phyloP scores from a whole-genome alignment of 2,329 filamentous ascomycete species.

The Pseudogymnoascus sp. region DNA sequence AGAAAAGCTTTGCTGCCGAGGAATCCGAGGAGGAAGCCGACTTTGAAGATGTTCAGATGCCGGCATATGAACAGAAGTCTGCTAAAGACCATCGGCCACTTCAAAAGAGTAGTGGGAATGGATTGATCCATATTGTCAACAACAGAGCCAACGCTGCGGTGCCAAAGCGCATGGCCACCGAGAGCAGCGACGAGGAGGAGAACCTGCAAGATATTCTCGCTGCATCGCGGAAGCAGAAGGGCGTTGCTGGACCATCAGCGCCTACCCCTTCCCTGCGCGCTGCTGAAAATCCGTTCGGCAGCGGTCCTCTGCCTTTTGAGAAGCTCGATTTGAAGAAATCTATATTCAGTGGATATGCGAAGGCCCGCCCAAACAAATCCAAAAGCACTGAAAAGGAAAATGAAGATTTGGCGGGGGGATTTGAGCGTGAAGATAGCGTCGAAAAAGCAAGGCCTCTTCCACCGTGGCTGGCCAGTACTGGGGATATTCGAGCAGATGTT shows the following conservation, averaged over 20 bases:
- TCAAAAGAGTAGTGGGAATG: constrained; percentile 41
- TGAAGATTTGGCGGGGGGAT: constrained; percentile 31
- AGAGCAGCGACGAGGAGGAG: constrained; percentile 65
- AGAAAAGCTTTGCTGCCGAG: constrained; percentile 45
- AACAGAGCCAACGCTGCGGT: constrained; percentile 58
- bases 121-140: constrained; percentile 68
- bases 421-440: constrained; percentile 28
- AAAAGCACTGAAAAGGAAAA: constrained; percentile 10
- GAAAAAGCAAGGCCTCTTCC: constrained; percentile 48
- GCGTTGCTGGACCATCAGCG: constrained; percentile 22
- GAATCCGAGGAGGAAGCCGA: constrained; percentile 30
- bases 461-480: constrained; percentile 60
- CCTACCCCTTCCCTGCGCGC: constrained; percentile 24
- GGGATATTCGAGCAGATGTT: constrained; percentile 57
- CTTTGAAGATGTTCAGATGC: constrained; percentile 44
- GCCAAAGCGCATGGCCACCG: constrained; percentile 33
- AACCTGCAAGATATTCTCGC: constrained; percentile 70
- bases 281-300: constrained; percentile 54
- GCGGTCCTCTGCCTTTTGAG: constrained; percentile 83
- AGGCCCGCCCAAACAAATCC: background rate
- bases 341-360: constrained; percentile 35
- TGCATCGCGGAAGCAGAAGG: constrained; percentile 57
- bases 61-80: constrained; percentile 48
- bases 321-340: constrained; percentile 64
- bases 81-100: constrained; percentile 44